phyloP scores from a whole-genome alignment of 176 grass and related monocot genomes.

The Triticum aestivum region IWGSC_CS_RefSeq_v2.1 NC_057799.1:264283732-264284231 shows the following conservation, averaged over 20 bases:
- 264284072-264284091: background rate
- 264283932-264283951: slow-evolving; percentile 48
- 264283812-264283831: slow-evolving; percentile 28
- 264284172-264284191: background rate
- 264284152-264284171: background rate
- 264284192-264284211: background rate
- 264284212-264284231: no score
- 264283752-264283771: slow-evolving; percentile 41
- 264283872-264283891: slow-evolving; percentile 27
- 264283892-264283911: slow-evolving; percentile 38
- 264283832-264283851: slow-evolving; percentile 39
- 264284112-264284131: background rate
- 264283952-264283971: slow-evolving; percentile 9
- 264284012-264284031: background rate
- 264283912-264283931: slow-evolving; percentile 22
- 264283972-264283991: background rate
- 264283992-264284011: background rate
- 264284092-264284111: slow-evolving; percentile 2
- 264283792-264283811: slow-evolving; percentile 37
- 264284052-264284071: background rate
- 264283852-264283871: slow-evolving; percentile 38
- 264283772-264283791: slow-evolving; percentile 41
- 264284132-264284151: slow-evolving; percentile 24
- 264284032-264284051: background rate
- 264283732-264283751: slow-evolving; percentile 81